Evolutionary conservation across 2,329 filamentous ascomycete genomes (phyloP).

Genomic region (Geosmithia putterillii): DNA sequence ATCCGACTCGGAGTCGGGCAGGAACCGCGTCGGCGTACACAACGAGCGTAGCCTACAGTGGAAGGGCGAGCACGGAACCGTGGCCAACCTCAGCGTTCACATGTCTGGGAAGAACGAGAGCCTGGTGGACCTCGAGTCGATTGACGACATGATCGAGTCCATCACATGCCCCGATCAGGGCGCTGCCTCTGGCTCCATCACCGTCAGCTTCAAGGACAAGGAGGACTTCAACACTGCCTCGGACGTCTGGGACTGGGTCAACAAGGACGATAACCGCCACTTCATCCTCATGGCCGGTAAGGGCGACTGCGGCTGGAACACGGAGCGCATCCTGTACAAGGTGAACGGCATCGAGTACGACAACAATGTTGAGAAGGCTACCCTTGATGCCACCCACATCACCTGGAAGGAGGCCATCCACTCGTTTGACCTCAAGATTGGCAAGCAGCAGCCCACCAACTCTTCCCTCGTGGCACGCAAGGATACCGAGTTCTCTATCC

Average conservation of each 20-base stretch:
- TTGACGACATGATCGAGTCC: conserved; percentile 2
- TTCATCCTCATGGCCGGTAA: conserved; percentile 1
- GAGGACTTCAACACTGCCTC: neutral
- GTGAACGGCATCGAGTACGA: neutral
- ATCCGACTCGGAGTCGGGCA: neutral
- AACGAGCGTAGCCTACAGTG: neutral
- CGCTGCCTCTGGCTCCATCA: neutral
- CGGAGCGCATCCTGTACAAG: neutral
- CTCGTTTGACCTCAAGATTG: conserved; percentile 1
- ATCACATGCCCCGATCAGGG: neutral
- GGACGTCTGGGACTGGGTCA: conserved; percentile 2
- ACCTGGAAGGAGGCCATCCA: conserved; percentile 1
- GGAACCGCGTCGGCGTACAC: neutral
- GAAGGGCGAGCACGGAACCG: neutral
- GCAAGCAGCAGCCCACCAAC: neutral
- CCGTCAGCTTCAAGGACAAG: neutral
- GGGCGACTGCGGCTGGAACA: conserved; percentile 1
- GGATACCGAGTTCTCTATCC: neutral
- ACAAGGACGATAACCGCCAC: neutral
- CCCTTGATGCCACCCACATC: neutral
- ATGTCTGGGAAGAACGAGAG: conserved; percentile 1
- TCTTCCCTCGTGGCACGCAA: neutral
- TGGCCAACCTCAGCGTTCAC: neutral
- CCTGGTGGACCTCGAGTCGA: conserved; percentile 1
- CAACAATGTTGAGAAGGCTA: neutral